Base-by-base conservation (phyloP, 192 early-diverging fungal genomes). In the Anaeromyces robustus region DNA sequence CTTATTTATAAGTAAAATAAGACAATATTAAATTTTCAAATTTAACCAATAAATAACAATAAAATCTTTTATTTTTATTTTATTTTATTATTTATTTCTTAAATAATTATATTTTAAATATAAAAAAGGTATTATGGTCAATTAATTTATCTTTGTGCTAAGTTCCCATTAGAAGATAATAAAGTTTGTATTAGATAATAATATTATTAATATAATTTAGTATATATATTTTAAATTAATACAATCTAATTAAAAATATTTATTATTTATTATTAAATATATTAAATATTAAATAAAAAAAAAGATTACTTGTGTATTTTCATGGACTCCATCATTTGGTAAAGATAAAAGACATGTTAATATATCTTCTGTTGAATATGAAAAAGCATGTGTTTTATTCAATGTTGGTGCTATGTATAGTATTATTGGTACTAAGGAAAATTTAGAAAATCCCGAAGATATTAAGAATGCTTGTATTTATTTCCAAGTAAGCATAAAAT, bases 351-450 rank as follows among this genome's bases (percentile, higher is more conserved):
- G 13, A 52, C 13, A 22, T 52, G 43, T 52, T 52, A 52, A 22
- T 52, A 52, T 52, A 4, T 52, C 43, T 52, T 52, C 43, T 52
- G 19, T 95, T 86, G 90, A 90, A 86, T 96, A 92, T 83, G 96
- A 98, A 80, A 92, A 92, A 80, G 95, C 95, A 1, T 90, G 89
- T 29, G 85, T 97, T 0, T 85, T 96, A 29, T 98, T 95, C 85
- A 94, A 95, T 80, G 90, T 97, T 81, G 96, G 88, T 7, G 92
- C 95, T 17, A 89, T 93, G 82, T 96, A 97, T 83, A 93, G 92
- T 84, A 92, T 94, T 79, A 83, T 97, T 13, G 96, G 90, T 2
- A 88, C 86, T 29, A 82, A 88, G 19, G 93, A 96, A 83, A 89
- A 89, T 82, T 86, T 92, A 80, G 82, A 81, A n/a, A 89, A 91